phyloP scores from a whole-genome alignment of 345 rosid species.

The Psidium friedrichsthalianum region DNA sequence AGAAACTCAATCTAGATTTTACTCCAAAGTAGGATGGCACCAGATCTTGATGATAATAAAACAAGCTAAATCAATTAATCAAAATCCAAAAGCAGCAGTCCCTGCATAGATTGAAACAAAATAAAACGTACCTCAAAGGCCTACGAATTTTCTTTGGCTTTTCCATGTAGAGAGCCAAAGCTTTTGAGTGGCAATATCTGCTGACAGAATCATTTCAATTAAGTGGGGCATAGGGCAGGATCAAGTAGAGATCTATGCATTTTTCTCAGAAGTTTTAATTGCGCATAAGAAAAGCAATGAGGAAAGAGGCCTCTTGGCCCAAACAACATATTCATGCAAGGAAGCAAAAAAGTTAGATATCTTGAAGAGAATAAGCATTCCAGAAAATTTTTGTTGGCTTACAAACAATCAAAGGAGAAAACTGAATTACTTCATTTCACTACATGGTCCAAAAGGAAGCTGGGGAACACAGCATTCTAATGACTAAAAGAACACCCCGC shows the following conservation, averaged over 20 bases:
- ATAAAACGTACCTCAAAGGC: not conserved
- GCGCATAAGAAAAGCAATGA: not conserved
- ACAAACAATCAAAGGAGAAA: not conserved
- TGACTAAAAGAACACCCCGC: not conserved
- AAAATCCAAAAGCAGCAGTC: not conserved
- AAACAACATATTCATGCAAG: not conserved
- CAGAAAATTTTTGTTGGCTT: not conserved
- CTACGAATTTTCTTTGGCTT: not conserved
- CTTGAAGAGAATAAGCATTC: not conserved
- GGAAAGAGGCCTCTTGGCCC: not conserved
- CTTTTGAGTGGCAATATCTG: constrained; percentile 52
- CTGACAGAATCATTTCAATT: not conserved
- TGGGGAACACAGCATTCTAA: not conserved
- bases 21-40: not conserved
- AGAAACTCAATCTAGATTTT: not conserved
- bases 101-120: not conserved
- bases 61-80: not conserved
- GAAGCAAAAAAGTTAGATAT: not conserved
- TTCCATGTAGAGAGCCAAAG: constrained; percentile 22
- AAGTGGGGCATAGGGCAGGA: not conserved
- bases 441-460: not conserved
- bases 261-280: not conserved
- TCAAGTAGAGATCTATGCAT: not conserved
- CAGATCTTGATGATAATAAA: not conserved
- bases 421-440: not conserved